A percentile compares a stretch with the other conserved stretches of the same genome.
phyloP scores from a whole-genome alignment of 2,329 filamentous ascomycete species.

The Penicillium freii region DNA sequence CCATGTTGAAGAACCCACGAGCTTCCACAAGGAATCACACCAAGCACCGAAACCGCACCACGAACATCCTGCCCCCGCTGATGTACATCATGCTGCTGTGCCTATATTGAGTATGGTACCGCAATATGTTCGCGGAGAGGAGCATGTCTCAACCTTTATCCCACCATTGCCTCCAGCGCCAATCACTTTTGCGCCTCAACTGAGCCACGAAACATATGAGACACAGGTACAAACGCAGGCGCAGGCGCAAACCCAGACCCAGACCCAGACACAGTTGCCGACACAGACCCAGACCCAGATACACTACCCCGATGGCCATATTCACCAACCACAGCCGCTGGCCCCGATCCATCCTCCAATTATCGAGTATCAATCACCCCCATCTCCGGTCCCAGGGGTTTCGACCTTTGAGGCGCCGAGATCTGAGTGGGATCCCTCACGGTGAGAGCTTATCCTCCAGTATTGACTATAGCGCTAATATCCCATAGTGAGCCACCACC shows the following conservation, averaged over 20 bases:
- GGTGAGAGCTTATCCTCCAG: constrained; percentile 42
- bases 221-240: neutral
- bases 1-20: constrained; percentile 1
- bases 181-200: constrained; percentile 14
- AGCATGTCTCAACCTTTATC: constrained; percentile 39
- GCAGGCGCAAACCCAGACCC: neutral
- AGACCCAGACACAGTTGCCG: neutral
- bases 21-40: neutral
- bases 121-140: constrained; percentile 47
- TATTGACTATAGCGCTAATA: constrained; percentile 23
- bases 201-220: constrained; percentile 10
- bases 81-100: constrained; percentile 1
- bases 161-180: constrained; percentile 18
- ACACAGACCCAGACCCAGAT: constrained; percentile 3
- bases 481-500: constrained; percentile 59
- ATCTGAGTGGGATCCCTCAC: constrained; percentile 62
- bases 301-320: constrained; percentile 7
- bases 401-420: constrained; percentile 57
- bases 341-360: constrained; percentile 43
- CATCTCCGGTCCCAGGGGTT: constrained; percentile 29
- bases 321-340: constrained; percentile 38
- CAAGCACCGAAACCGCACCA: constrained; percentile 1
- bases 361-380: constrained; percentile 41
- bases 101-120: constrained; percentile 41
- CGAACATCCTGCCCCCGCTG: neutral